Evolutionary conservation across 139 green algal genomes (phyloP).

Genomic region (Coelastrella sp.): DNA sequence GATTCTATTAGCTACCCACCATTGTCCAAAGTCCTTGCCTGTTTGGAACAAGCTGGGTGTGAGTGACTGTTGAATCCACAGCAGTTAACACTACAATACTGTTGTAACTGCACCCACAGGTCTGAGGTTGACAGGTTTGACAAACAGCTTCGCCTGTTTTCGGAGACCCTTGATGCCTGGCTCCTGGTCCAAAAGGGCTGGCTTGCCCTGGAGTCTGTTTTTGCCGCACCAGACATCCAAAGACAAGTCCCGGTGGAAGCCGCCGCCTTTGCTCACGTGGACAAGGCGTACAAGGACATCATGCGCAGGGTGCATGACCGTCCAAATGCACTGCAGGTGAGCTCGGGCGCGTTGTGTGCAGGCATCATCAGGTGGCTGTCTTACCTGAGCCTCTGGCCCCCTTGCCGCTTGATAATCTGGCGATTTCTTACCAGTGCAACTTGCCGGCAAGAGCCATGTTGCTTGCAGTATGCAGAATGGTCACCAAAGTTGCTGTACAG

Average conservation of each 20-base stretch:
- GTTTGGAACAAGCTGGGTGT: background rate
- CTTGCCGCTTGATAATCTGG: background rate
- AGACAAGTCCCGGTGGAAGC: constrained; percentile 58
- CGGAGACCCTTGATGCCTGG: constrained; percentile 73
- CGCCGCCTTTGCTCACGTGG: constrained; percentile 53
- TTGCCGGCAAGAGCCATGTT: no score
- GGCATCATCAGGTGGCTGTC: background rate
- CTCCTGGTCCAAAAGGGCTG: constrained; percentile 77
- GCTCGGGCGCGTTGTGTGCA: background rate
- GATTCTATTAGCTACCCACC: no score
- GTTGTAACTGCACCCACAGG: background rate
- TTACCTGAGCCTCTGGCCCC: background rate
- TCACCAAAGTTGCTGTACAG: no score
- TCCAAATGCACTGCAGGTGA: constrained; percentile 70
- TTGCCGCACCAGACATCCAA: constrained; percentile 78
- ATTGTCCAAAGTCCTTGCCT: background rate
- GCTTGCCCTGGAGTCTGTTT: constrained; percentile 82
- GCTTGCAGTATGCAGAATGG: no score
- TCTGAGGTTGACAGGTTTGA: constrained; percentile 80
- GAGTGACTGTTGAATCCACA: no score
- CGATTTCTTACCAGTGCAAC: no score
- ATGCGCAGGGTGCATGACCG: constrained; percentile 77
- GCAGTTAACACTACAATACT: no score
- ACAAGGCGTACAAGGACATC: constrained; percentile 82
- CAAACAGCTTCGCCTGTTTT: constrained; percentile 67